These are phyloP conservation scores for Thielaviopsis musarum DNA, from an alignment of 2,329 filamentous ascomycete species.

Conservation along the genomic window DNA sequence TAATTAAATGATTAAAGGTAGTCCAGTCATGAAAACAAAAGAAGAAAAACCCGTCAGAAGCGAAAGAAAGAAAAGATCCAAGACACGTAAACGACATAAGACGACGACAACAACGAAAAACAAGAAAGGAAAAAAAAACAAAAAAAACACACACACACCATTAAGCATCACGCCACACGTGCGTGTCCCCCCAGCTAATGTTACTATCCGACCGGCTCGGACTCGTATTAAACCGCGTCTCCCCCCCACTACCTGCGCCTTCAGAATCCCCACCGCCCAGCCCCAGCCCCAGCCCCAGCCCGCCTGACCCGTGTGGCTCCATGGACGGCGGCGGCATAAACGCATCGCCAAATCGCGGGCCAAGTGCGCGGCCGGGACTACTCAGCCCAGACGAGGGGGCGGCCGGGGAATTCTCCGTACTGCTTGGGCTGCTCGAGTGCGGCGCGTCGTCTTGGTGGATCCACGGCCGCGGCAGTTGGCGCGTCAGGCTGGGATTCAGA, in stretches of 20 bases:
- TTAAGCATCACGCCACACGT: constrained; percentile 28
- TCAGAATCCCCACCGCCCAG: no score
- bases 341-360: not conserved
- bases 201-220: constrained; percentile 26
- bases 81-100: not conserved
- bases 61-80: not conserved
- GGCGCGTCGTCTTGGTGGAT: constrained; percentile 42
- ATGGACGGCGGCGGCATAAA: not conserved
- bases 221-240: constrained; percentile 7
- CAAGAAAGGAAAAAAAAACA: not conserved
- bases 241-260: not conserved
- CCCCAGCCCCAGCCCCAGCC: not conserved
- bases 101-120: not conserved
- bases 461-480: constrained; percentile 55
- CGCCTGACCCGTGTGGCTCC: not conserved
- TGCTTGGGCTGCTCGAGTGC: not conserved
- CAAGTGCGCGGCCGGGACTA: not conserved
- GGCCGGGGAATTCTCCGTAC: not conserved
- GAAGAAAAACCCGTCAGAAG: not conserved
- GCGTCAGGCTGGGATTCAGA: constrained; percentile 58
- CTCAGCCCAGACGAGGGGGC: not conserved
- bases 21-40: not conserved
- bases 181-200: constrained; percentile 32
- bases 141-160: no score
- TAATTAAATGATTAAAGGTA: not conserved